Conservation (phyloP, 148 eudicot genomes). For the Persicaria maculosa region DNA sequence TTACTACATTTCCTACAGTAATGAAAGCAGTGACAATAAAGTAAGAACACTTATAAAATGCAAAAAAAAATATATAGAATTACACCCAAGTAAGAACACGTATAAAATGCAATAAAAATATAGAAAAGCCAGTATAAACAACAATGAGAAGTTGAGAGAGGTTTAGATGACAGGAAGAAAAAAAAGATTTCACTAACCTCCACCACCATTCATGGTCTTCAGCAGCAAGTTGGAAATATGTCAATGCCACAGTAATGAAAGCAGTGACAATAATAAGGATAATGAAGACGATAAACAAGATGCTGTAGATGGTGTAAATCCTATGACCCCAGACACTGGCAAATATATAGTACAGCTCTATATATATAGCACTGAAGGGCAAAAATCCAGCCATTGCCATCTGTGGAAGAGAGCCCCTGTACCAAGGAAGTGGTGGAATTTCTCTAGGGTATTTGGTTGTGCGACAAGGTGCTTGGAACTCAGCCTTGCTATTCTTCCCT, state of each 20-base stretch:
- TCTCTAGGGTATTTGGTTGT: slow-evolving; percentile 22
- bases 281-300: slow-evolving; percentile 13
- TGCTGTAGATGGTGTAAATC: slow-evolving; percentile 16
- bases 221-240: slow-evolving; percentile 16
- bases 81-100: background rate
- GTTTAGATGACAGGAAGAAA: background rate
- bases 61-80: background rate
- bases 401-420: slow-evolving; percentile 18
- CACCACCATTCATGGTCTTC: slow-evolving; percentile 27
- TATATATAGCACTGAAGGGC: slow-evolving; percentile 23
- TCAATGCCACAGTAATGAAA: slow-evolving; percentile 16
- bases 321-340: slow-evolving; percentile 17
- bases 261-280: slow-evolving; percentile 14
- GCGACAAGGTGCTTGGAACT: slow-evolving; percentile 23
- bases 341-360: slow-evolving; percentile 16
- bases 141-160: background rate
- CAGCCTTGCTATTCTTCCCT: slow-evolving; percentile 22
- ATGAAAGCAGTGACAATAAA: too few relatives aligned
- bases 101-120: background rate
- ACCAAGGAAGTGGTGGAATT: slow-evolving; percentile 20
- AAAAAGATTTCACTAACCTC: slow-evolving; percentile 13
- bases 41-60: too few relatives aligned
- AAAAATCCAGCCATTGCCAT: slow-evolving; percentile 26
- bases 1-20: too few relatives aligned
- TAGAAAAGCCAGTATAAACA: background rate